These are phyloP conservation scores for Botryotinia convoluta DNA, from an alignment of 2,329 filamentous ascomycete species.

Conservation along the genomic window DNA sequence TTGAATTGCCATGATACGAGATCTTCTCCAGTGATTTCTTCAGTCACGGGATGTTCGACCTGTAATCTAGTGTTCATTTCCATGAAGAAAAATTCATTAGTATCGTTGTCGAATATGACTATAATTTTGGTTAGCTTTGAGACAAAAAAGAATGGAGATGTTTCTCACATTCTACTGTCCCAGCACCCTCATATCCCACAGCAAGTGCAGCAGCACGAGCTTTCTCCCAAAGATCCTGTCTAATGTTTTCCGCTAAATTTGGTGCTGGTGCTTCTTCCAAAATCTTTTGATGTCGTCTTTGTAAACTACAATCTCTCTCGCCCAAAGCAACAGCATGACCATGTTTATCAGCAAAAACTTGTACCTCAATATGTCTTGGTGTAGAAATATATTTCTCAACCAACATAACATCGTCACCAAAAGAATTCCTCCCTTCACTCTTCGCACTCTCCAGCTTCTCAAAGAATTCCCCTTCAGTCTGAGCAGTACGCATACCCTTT, in stretches of 20 bases:
- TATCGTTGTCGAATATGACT: conserved; percentile 82
- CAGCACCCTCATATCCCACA: conserved; percentile 83
- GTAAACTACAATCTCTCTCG: conserved; percentile 84
- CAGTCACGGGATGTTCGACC: conserved; percentile 93
- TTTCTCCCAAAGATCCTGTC: conserved; percentile 64
- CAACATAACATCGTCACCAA: conserved; percentile 81
- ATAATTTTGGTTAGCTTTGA: conserved; percentile 40
- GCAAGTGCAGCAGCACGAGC: conserved; percentile 65
- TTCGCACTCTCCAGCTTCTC: conserved; percentile 69
- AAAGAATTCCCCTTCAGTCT: conserved; percentile 65
- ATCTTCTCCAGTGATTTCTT: conserved; percentile 73
- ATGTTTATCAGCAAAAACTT: conserved; percentile 80
- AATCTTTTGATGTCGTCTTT: conserved; percentile 86
- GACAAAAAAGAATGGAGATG: neutral
- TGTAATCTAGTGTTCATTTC: conserved; percentile 87
- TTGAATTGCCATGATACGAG: conserved; percentile 94
- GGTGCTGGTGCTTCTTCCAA: conserved; percentile 86
- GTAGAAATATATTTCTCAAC: conserved; percentile 80
- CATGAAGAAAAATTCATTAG: conserved; percentile 78
- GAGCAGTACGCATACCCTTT: conserved; percentile 79
- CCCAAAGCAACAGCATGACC: conserved; percentile 81
- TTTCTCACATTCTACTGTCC: conserved; percentile 77
- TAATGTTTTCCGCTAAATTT: conserved; percentile 55
- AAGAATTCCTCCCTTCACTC: conserved; percentile 73
- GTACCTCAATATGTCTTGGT: conserved; percentile 83